Evolutionary conservation across 2,329 filamentous ascomycete species (phyloP).

Genomic region (Fusarium sp.): DNA sequence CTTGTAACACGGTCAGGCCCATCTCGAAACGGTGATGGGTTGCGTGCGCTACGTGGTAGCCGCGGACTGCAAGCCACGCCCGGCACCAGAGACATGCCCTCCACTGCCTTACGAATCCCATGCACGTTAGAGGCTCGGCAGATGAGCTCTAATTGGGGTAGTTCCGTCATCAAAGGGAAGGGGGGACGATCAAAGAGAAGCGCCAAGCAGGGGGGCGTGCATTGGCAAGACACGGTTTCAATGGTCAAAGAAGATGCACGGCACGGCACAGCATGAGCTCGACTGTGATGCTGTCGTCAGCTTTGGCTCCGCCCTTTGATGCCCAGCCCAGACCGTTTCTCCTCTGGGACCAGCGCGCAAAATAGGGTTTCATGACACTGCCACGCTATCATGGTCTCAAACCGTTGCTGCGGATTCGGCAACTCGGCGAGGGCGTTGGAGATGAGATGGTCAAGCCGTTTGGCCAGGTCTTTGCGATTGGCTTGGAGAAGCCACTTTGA

Average conservation of each 20-base stretch:
- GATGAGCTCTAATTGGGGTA: conserved; percentile 15
- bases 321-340: conserved; percentile 6
- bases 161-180: conserved; percentile 25
- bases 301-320: conserved; percentile 23
- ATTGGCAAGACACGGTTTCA: neutral
- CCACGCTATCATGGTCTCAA: conserved; percentile 21
- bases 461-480: neutral
- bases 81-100: neutral
- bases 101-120: conserved; percentile 18
- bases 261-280: neutral
- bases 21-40: conserved; percentile 19
- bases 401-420: neutral
- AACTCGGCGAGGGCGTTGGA: neutral
- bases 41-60: conserved; percentile 13
- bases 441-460: neutral
- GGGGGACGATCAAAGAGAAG: neutral
- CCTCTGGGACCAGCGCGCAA: neutral
- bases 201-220: conserved; percentile 6
- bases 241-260: neutral
- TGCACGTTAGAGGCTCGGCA: conserved; percentile 21
- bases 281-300: conserved; percentile 14
- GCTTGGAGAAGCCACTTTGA: neutral
- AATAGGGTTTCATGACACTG: conserved; percentile 34
- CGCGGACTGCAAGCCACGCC: conserved; percentile 24
- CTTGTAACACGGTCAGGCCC: conserved; percentile 10